Evolutionary conservation across 192 early-diverging fungal species (phyloP), one percentile per base, ranked within the genome.

Genomic region (Coemansia pectinata): DNA sequence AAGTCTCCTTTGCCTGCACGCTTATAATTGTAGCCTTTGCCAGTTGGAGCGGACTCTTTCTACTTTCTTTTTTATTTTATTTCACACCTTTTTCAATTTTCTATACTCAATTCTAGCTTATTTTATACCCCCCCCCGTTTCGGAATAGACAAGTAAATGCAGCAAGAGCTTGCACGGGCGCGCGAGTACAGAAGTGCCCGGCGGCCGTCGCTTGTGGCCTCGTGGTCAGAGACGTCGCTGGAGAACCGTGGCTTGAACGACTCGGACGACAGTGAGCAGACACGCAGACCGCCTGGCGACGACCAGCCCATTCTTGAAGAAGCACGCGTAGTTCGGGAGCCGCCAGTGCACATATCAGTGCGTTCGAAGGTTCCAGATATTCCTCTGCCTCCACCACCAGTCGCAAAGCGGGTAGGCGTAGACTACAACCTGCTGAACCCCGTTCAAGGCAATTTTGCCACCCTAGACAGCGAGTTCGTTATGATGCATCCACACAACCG

Each of bases 381-480:
- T 44, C 74, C 74, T 29, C 53, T 77, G 61, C 72, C 72, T 7
- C 72, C 66, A n/a, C 66, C 66, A 23, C 72, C 72, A 1, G 15
- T 62, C 25, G 65, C 65, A 10, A 14, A 8, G 23, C 6, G 38
- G 45, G 1, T 38, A 34, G 50, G 45, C 47, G n/a, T 19, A 8
- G 59, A 40, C 34, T 40, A 21, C 9, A 19, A 5, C 36, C 66
- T 63, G 8, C 66, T 50, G 45, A 36, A 48, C 47, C 53, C 62
- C 21, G 67, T 31, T 10, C 67, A 66, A 44, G 66, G 67, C 23
- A 72, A 47, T 3, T 72, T 72, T 50, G 73, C 53, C 0, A 27
- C 62, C 23, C 45, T 27, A 7, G 52, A 66, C 8, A 57, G 44
- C 2, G 55, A 47, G 12, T 23, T 41, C 25, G 34, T 58, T 33